Base-by-base conservation (phyloP, 306 rosid genomes). In the Medicago lupulina region DNA sequence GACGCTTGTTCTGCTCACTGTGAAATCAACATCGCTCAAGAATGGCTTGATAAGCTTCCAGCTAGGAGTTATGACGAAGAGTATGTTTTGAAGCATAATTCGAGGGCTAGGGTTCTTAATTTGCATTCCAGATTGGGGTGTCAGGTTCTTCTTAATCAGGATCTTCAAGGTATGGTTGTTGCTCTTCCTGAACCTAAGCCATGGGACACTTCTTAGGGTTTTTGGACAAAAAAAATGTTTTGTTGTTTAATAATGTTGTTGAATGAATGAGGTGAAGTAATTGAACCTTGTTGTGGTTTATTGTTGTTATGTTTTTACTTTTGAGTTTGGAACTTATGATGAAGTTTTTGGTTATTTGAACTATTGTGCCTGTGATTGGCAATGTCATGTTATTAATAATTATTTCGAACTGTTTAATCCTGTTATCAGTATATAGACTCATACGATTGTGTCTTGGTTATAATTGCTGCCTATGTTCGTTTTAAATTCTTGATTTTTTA, bases 81-180 rank as follows among this genome's bases (percentile, higher is more conserved):
- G 77, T 92, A 89, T 62, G 83, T 96, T 23, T 93, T 89, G 43
- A 87, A 84, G 76, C 80, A 85, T 19, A 84, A 83, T 49, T 66
- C 96, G 2, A 83, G 99, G 75, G 85, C 85, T 67, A 87, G 97
- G 83, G 63, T 83, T 65, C 78, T 95, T 46, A 95, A 92, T 87
- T 84, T 74, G 85, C 98, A 95, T 81, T 95, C 97, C 14, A 84
- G 97, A 77, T 92, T 92, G 15, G 93, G 92, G 0, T 95, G 99
- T 77, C 98, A 95, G 92, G 92, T 95, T 17, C 85, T 92, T 47
- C 96, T 95, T 39, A 81, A 86, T n/a, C 88, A 50, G 5, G 85
- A 86, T 4, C 98, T 90, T 40, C 89, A 96, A 90, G 99, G 99
- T 88, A 96, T 96, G 98, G 93, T 96, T 46, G 93, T 92, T 3